phyloP scores from a whole-genome alignment of 75 land plant species.

The Ceratopteris richardii region DNA sequence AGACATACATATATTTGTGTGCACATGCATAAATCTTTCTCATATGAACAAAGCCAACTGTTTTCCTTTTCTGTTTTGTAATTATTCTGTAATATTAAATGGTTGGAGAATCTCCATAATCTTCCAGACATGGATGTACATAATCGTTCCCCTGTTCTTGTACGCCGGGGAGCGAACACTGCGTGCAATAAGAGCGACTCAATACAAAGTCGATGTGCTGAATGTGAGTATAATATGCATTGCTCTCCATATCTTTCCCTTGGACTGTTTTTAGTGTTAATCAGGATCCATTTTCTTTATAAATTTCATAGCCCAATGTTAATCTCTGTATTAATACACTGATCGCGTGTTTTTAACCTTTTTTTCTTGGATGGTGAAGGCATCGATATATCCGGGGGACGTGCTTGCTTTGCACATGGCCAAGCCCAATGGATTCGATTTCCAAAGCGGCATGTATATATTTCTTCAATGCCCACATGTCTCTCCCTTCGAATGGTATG shows the following conservation, averaged over 20 bases:
- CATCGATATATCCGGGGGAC: constrained; percentile 15
- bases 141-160: constrained; percentile 54
- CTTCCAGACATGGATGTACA: constrained; percentile 85
- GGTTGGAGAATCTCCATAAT: too few relatives aligned
- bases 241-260: too few relatives aligned
- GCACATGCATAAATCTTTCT: too few relatives aligned
- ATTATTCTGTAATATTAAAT: too few relatives aligned
- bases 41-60: too few relatives aligned
- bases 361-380: too few relatives aligned
- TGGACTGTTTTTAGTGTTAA: too few relatives aligned
- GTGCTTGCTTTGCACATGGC: constrained; percentile 14
- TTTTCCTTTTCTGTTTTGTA: too few relatives aligned
- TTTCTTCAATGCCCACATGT: constrained; percentile 19
- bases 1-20: too few relatives aligned
- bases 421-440: constrained; percentile 17
- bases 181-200: constrained; percentile 47
- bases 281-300: not conserved
- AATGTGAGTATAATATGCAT: constrained; percentile 64
- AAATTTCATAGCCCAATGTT: not conserved
- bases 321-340: too few relatives aligned
- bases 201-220: constrained; percentile 43
- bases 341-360: not conserved
- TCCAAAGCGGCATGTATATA: constrained; percentile 16
- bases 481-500: constrained; percentile 21
- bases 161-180: constrained; percentile 56